These are phyloP conservation scores for Mayamaea pseudoterrestris DNA, from an alignment of 108 stramenopile genomes.

Conservation along the genomic window DNA sequence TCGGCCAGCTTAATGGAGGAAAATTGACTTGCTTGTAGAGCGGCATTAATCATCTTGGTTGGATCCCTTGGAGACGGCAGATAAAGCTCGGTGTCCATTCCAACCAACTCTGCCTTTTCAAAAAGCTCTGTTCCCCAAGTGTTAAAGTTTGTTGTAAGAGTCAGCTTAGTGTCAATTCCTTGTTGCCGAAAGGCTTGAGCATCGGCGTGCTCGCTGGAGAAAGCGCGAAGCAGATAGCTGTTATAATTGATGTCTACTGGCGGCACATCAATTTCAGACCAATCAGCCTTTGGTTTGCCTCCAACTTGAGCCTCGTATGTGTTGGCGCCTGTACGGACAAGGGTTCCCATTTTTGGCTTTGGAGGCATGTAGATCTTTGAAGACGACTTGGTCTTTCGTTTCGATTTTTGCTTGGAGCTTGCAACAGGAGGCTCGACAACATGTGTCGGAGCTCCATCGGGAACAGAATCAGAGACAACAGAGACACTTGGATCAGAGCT, in stretches of 20 bases:
- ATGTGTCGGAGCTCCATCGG: too few species aligned
- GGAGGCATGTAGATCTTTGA: too few species aligned
- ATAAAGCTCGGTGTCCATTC: constrained; percentile 1
- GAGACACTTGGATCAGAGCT: too few species aligned
- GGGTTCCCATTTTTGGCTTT: neutral
- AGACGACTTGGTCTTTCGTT: too few species aligned
- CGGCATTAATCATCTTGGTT: neutral
- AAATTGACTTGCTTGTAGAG: neutral
- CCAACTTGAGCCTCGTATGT: neutral
- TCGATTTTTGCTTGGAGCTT: too few species aligned
- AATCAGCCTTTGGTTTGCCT: constrained; percentile 7
- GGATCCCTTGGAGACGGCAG: constrained; percentile 2
- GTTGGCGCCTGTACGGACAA: neutral
- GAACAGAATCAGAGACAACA: too few species aligned
- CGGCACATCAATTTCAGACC: constrained; percentile 5
- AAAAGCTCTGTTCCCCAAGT: constrained; percentile 1
- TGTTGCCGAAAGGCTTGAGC: neutral
- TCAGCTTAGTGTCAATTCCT: constrained; percentile 5
- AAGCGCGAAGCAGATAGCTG: too few species aligned
- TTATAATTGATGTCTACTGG: neutral
- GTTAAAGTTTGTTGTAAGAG: neutral
- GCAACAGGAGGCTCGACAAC: too few species aligned
- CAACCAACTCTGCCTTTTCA: neutral
- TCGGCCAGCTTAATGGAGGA: neutral
- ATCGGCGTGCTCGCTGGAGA: neutral